Evolutionary conservation across 2,329 filamentous ascomycete species (phyloP).

Genomic region (Hypoxylon sp.): DNA sequence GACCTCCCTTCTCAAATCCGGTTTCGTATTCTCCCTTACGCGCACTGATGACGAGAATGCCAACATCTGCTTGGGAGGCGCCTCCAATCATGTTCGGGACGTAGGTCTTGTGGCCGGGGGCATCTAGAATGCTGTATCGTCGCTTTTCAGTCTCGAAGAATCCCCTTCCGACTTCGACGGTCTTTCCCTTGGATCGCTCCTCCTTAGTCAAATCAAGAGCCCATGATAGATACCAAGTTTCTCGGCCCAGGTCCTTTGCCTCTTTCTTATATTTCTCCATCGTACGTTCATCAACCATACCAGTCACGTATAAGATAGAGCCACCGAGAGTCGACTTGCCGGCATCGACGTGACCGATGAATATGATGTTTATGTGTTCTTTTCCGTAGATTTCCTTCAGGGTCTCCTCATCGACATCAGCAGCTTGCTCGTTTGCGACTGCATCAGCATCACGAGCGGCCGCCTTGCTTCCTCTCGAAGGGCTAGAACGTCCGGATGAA

Average conservation of each 20-base stretch:
- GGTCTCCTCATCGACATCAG: constrained; percentile 79
- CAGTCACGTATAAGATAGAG: constrained; percentile 90
- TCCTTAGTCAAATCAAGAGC: constrained; percentile 97
- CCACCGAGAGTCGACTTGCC: constrained; percentile 97
- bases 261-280: constrained; percentile 98
- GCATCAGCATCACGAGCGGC: constrained; percentile 79
- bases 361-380: constrained; percentile 93
- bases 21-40: constrained; percentile 99
- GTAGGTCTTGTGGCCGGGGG: constrained; percentile 97
- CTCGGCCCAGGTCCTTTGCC: constrained; percentile 94
- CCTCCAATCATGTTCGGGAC: constrained; percentile 99
- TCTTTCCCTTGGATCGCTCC: constrained; percentile 96
- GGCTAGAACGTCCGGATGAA: constrained; percentile 87
- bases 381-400: constrained; percentile 97
- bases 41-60: constrained; percentile 94
- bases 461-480: constrained; percentile 73
- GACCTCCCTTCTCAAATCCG: constrained; percentile 81
- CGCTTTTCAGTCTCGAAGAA: constrained; percentile 98
- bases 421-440: constrained; percentile 85
- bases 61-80: constrained; percentile 92
- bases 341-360: constrained; percentile 97
- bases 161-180: constrained; percentile 94
- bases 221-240: constrained; percentile 99
- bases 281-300: constrained; percentile 99
- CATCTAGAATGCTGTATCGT: constrained; percentile 95